Base-by-base conservation (phyloP, 2,329 filamentous ascomycete genomes). In the Allantophomopsis lycopodina region DNA sequence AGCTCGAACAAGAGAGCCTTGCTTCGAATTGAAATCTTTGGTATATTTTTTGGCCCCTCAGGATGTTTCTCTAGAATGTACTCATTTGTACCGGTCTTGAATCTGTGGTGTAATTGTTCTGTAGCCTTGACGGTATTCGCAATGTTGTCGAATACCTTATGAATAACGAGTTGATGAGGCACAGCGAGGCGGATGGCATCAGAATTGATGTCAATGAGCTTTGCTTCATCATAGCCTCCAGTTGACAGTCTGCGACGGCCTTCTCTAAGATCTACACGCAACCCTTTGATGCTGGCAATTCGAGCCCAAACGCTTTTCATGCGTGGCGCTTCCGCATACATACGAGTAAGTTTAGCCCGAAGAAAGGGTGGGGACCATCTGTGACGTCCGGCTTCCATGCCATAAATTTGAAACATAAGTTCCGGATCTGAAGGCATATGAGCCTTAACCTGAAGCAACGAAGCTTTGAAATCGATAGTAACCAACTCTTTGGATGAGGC, bases 71-170 rank as follows among this genome's bases (percentile, higher is more conserved):
- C 78, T 2, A 94, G 67, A 30, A 94, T 80, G 55, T 94, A 94
- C 45, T 94, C 85, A 48, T 89, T 83, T 1, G 80, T 86, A 1
- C 83, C 83, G 0, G 86, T 94, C 55, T 76, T 77, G 65, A 96
- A 94, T 10, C 89, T 79, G 60, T 96, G 85, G 46, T 93, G 83
- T n/a, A 98, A 70, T 53, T 98, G 91, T 54, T 89, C 73, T 13
- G 82, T 76, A 2, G 88, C 83, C 59, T 98, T 98, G 48, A 83
- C 63, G 1, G 84, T 78, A 51, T 95, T 98, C 50, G 84, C 76
- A 38, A 93, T 66, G 52, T 96, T 98, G 61, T 98, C 91, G n/a
- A 89, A 83, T 44, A 98, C 81, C 44, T 80, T 81, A 59, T 91
- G 83, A 52, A 96, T 72, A 17, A 93, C 76, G 49, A 98, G 73